These are phyloP conservation scores for Fusarium illudens DNA, from an alignment of 2,329 filamentous ascomycete genomes.

Conservation along the genomic window DNA sequence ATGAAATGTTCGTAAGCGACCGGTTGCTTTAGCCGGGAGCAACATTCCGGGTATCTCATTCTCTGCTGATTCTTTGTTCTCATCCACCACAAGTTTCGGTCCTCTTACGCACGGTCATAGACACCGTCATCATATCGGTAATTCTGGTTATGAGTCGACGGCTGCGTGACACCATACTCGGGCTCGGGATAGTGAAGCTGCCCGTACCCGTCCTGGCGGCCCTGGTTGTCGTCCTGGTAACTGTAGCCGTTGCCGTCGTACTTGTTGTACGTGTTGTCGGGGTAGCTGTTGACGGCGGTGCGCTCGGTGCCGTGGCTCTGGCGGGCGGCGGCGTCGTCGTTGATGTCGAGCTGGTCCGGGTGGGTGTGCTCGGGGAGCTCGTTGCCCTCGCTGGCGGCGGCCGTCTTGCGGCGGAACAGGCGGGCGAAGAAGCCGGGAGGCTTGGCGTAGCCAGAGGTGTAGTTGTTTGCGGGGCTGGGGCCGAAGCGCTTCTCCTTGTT, in stretches of 20 bases:
- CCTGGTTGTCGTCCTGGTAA: slow-evolving; percentile 36
- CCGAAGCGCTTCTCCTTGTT: slow-evolving; percentile 78
- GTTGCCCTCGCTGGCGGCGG: slow-evolving; percentile 41
- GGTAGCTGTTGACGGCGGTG: slow-evolving; percentile 46
- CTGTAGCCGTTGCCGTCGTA: slow-evolving; percentile 36
- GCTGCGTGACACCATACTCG: slow-evolving; percentile 25
- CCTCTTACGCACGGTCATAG: slow-evolving; percentile 42
- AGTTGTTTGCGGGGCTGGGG: slow-evolving; percentile 58
- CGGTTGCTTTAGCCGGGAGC: slow-evolving; percentile 10
- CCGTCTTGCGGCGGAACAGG: slow-evolving; percentile 44
- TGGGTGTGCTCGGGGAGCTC: slow-evolving; percentile 52
- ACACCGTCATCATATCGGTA: slow-evolving; percentile 52
- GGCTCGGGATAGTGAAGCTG: slow-evolving; percentile 41
- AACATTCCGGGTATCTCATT: slow-evolving; percentile 29
- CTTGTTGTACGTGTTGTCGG: slow-evolving; percentile 39
- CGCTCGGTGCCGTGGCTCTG: slow-evolving; percentile 54
- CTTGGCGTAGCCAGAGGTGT: slow-evolving; percentile 64
- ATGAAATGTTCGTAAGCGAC: slow-evolving; percentile 16
- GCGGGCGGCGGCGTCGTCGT: no score
- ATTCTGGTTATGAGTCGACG: slow-evolving; percentile 23
- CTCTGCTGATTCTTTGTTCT: neutral
- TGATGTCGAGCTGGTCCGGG: slow-evolving; percentile 50
- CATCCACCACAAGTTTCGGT: neutral
- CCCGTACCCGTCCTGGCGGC: slow-evolving; percentile 42
- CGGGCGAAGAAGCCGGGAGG: slow-evolving; percentile 46